phyloP scores from a whole-genome alignment of 108 stramenopile species.

The Cyclotella choctawhatcheeana region DNA sequence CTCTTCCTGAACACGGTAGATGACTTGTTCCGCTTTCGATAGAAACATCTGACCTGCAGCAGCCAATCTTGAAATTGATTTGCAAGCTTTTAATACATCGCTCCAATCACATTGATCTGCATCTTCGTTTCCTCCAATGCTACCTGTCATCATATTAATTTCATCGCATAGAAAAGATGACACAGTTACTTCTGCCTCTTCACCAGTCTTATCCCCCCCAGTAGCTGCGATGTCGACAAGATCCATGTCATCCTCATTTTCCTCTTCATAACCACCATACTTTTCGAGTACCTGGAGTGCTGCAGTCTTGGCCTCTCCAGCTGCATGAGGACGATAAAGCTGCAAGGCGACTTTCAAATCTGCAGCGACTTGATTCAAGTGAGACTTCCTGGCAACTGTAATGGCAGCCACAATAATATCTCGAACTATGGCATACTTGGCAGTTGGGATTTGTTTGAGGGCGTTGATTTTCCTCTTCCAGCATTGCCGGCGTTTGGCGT shows the following conservation, averaged over 20 bases:
- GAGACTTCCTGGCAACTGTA: conserved; percentile 79
- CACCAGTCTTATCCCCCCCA: conserved; percentile 36
- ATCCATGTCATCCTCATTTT: conserved; percentile 65
- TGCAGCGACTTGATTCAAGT: conserved; percentile 67
- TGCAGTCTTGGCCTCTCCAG: conserved; percentile 64
- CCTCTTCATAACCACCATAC: conserved; percentile 71
- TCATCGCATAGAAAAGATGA: conserved; percentile 68
- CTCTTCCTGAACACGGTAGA: conserved; percentile 69
- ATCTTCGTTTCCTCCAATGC: conserved; percentile 75
- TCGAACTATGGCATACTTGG: conserved; percentile 57
- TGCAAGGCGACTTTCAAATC: conserved; percentile 69
- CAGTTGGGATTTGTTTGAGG: conserved; percentile 56
- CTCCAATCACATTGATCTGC: conserved; percentile 78
- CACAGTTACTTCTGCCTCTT: conserved; percentile 40
- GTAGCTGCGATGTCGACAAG: conserved; percentile 55
- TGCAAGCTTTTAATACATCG: conserved; percentile 69
- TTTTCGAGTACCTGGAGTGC: conserved; percentile 70
- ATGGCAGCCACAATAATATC: conserved; percentile 73
- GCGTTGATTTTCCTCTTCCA: conserved; percentile 81
- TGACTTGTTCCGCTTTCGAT: conserved; percentile 47
- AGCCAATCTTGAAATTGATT: conserved; percentile 74
- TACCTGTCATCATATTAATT: conserved; percentile 69
- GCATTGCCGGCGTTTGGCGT: conserved; percentile 47
- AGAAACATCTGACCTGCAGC: conserved; percentile 59
- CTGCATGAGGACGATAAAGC: conserved; percentile 66